A percentile compares a stretch with the other conserved stretches of the same genome.
Evolutionary conservation across 1,139 yeast species (phyloP).

Genomic region (Yamadazyma sp.): DNA sequence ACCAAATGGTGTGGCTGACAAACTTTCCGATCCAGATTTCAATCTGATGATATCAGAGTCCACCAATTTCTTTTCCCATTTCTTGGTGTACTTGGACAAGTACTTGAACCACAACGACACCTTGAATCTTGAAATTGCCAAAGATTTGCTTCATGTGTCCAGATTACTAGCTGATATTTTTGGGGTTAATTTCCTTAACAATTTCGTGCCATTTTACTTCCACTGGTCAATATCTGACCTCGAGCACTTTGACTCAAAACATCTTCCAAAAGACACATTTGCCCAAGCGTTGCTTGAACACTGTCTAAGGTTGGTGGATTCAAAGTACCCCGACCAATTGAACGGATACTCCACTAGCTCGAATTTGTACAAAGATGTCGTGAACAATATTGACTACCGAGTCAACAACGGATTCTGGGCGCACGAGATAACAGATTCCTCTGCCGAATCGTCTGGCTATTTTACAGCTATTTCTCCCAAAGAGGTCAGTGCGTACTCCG

Average conservation of each 20-base stretch:
- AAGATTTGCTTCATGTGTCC: constrained; percentile 26
- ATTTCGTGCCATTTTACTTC: constrained; percentile 48
- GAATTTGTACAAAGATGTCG: constrained; percentile 22
- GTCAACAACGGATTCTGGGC: constrained; percentile 31
- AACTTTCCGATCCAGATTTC: constrained; percentile 35
- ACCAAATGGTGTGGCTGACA: constrained; percentile 16
- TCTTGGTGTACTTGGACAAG: constrained; percentile 34
- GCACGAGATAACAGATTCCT: constrained; percentile 17
- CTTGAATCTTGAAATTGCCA: constrained; percentile 22
- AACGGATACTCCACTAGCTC: constrained; percentile 27
- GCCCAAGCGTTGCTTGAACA: constrained; percentile 33
- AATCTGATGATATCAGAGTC: constrained; percentile 36
- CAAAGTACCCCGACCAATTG: constrained; percentile 28
- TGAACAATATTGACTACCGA: constrained; percentile 30
- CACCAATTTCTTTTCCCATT: constrained; percentile 37
- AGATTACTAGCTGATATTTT: constrained; percentile 29
- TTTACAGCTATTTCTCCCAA: constrained; percentile 15
- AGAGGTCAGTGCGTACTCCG: constrained; percentile 30
- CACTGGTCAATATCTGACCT: constrained; percentile 36
- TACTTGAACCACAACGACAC: constrained; percentile 26
- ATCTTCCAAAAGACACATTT: constrained; percentile 30
- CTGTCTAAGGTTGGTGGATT: constrained; percentile 27
- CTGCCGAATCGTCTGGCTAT: constrained; percentile 5
- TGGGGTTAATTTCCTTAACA: constrained; percentile 48
- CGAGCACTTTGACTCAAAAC: constrained; percentile 1